Evolutionary conservation across 2,329 filamentous ascomycete species (phyloP).

Genomic region (Scedosporium minutisporum): DNA sequence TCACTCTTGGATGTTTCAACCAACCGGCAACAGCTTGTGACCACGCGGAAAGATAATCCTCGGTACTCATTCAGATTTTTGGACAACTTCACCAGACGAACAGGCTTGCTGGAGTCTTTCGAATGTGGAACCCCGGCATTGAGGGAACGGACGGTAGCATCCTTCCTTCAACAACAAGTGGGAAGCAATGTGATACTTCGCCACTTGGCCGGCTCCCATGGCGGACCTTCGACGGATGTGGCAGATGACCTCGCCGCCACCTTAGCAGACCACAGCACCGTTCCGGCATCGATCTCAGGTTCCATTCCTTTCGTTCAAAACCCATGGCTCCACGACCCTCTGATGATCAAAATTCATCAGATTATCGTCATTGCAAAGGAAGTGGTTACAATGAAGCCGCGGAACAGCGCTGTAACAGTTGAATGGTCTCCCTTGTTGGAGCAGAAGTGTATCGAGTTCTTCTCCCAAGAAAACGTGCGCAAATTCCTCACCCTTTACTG

Average conservation of each 20-base stretch:
- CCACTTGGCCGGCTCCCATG: background rate
- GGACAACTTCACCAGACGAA: conserved; percentile 24
- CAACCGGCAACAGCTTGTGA: background rate
- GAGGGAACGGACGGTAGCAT: conserved; percentile 16
- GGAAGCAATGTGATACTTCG: background rate
- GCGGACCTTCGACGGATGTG: background rate
- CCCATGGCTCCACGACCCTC: conserved; percentile 18
- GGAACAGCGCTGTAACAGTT: conserved; percentile 22
- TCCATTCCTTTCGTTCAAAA: background rate
- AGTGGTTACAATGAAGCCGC: conserved; percentile 22
- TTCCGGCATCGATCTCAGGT: conserved; percentile 8
- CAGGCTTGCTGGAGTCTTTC: conserved; percentile 24
- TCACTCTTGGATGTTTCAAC: background rate
- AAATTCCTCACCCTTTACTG: conserved; percentile 24
- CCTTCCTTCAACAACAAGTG: conserved; percentile 8
- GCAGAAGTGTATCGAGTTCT: conserved; percentile 17
- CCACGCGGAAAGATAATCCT: background rate
- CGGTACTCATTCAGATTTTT: conserved; percentile 19
- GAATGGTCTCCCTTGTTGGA: conserved; percentile 23
- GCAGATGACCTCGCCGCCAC: background rate
- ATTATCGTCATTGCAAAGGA: conserved; percentile 23
- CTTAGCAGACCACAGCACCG: background rate
- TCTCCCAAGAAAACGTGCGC: conserved; percentile 17
- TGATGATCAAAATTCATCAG: conserved; percentile 24
- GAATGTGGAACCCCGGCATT: conserved; percentile 24